Percentiles rank a stretch among this genome's conserved stretches.
These are phyloP conservation scores for Novakomyces olei DNA, from an alignment of 805 yeast genomes.

Conservation along the genomic window DNA sequence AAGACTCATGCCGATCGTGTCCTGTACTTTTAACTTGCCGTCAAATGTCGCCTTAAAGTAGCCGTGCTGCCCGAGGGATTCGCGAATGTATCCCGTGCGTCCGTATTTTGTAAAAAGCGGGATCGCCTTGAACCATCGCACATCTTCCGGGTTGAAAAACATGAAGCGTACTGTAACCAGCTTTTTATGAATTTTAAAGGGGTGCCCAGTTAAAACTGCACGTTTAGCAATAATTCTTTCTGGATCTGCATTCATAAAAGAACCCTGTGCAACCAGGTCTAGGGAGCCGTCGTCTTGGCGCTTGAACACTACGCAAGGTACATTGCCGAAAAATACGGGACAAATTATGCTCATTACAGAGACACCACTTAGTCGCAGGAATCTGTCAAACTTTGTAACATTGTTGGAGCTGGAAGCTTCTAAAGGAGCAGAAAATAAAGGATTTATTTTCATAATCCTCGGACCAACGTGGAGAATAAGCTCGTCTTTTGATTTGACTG, in stretches of 20 bases:
- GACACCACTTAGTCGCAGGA: slow-evolving; percentile 52
- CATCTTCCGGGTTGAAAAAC: slow-evolving; percentile 86
- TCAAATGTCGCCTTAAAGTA: slow-evolving; percentile 91
- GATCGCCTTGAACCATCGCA: slow-evolving; percentile 69
- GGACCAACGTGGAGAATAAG: slow-evolving; percentile 83
- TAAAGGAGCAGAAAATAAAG: slow-evolving; percentile 51
- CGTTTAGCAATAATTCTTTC: slow-evolving; percentile 71
- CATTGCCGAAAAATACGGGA: slow-evolving; percentile 55
- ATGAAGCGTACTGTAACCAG: slow-evolving; percentile 86
- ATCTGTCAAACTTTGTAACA: slow-evolving; percentile 70
- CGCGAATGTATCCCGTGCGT: slow-evolving; percentile 83
- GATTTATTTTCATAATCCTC: slow-evolving; percentile 62
- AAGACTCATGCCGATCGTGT: slow-evolving; percentile 77
- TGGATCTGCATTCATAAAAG: slow-evolving; percentile 69
- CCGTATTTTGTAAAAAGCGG: slow-evolving; percentile 87
- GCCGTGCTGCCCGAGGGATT: slow-evolving; percentile 94
- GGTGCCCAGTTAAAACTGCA: slow-evolving; percentile 76
- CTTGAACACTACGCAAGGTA: slow-evolving; percentile 60
- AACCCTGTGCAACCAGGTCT: slow-evolving; percentile 68
- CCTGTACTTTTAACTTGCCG: slow-evolving; percentile 75
- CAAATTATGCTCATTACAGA: slow-evolving; percentile 71
- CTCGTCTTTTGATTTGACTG: slow-evolving; percentile 63
- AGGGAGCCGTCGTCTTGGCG: slow-evolving; percentile 24
- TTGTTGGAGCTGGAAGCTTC: slow-evolving; percentile 51
- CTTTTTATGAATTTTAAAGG: slow-evolving; percentile 80